Base-by-base conservation (phyloP, 768 basidiomycete genomes). In the Serendipita vermifera region DNA sequence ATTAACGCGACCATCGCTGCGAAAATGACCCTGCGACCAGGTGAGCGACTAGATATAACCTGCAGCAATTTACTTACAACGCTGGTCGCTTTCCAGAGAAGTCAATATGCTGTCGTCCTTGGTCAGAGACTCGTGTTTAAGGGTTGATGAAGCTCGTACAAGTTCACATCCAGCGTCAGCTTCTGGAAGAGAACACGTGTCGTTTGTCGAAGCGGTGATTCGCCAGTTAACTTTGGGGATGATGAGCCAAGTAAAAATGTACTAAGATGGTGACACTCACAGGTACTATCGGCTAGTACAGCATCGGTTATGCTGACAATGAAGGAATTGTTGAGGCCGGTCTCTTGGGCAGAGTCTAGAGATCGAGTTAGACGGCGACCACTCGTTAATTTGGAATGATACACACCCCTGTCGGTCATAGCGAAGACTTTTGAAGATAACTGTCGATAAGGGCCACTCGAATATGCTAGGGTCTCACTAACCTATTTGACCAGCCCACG, bases 121-220 rank as follows among this genome's bases (percentile, higher is more conserved):
- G n/a, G n/a, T n/a, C n/a, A n/a, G n/a, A n/a, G n/a, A n/a, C n/a
- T n/a, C n/a, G n/a, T n/a, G n/a, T n/a, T n/a, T n/a, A n/a, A n/a
- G n/a, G n/a, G n/a, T n/a, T n/a, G n/a, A n/a, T n/a, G n/a, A n/a
- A n/a, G n/a, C n/a, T n/a, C n/a, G n/a, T n/a, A n/a, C n/a, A 9
- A 51, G 22, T 51, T 51, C 46, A 26, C 46, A 51, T 5, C 46
- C 46, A 22, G 20, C 46, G 46, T 22, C 20, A n/a, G 24, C 46
- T 9, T 7, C 46, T 20, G 15, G 22, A 29, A 22, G n/a, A 7
- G 9, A 1, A 29, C 46, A 51, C 9, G 46, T 51, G 29, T 15
- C 41, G 20, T 51, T 51, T 20, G 9, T 29, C 5, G 22, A 26
- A 29, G 31, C 15, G 5, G 5, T 4, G n/a, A 51, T 51, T 15